phyloP scores from a whole-genome alignment of 768 basidiomycete species.

The Xerocomus spinulosus region DNA sequence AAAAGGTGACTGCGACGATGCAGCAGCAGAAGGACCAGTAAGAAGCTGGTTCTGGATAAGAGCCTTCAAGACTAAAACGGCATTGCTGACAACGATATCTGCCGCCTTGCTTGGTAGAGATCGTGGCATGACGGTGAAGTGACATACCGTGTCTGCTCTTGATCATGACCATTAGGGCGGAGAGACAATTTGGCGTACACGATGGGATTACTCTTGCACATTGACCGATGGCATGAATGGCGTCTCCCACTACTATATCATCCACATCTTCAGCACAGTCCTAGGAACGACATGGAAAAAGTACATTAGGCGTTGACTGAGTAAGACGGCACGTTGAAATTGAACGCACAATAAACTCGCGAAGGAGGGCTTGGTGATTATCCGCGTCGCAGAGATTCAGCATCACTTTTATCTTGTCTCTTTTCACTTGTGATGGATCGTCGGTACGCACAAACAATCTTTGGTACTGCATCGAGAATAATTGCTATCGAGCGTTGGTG shows the following conservation, averaged over 20 bases:
- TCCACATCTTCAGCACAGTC: constrained; percentile 79
- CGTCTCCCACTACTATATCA: constrained; percentile 62
- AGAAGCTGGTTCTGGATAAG: constrained; percentile 69
- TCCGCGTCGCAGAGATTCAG: constrained; percentile 59
- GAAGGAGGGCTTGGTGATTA: constrained; percentile 66
- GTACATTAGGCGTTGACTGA: not conserved
- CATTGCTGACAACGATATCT: constrained; percentile 76
- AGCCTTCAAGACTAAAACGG: constrained; percentile 81
- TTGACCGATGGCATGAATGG: constrained; percentile 75
- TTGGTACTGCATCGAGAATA: constrained; percentile 59
- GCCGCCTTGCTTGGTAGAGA: constrained; percentile 5
- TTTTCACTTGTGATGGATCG: constrained; percentile 64
- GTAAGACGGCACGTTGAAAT: not conserved
- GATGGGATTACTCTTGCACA: constrained; percentile 68
- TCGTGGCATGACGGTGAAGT: not conserved
- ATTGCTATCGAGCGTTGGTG: constrained; percentile 20
- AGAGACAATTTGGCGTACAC: constrained; percentile 65
- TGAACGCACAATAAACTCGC: constrained; percentile 76
- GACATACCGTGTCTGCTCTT: constrained; percentile 66
- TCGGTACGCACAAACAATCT: constrained; percentile 67
- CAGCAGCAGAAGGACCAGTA: constrained; percentile 28
- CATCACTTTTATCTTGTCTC: constrained; percentile 71
- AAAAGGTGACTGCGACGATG: constrained; percentile 40
- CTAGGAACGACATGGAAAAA: constrained; percentile 35
- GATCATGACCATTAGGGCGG: constrained; percentile 73